Base-by-base conservation (phyloP, 2,329 filamentous ascomycete genomes). In the Leptodontidium sp. region DNA sequence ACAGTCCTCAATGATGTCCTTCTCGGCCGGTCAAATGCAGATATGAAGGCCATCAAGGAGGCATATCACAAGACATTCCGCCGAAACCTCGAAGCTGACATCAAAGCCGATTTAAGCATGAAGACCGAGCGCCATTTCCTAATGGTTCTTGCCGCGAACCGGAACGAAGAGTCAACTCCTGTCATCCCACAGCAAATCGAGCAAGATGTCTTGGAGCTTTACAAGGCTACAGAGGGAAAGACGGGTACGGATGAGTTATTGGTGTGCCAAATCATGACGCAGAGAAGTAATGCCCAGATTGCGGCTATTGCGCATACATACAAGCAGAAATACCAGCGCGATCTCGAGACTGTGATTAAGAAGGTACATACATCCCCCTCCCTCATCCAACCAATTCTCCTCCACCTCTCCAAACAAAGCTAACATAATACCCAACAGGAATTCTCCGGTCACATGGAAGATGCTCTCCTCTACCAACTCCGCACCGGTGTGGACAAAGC, bases 381-480 rank as follows among this genome's bases (percentile, higher is more conserved):
- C n/a, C 21, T 21, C 21, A 21, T 21, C 21, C 21, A 21, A 21
- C 21, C 21, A 21, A 21, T 21, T 12, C 24, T 21, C 14, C 26
- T n/a, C 62, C 7, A 24, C 35, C 5, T 21, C 7, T 50, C 17
- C 77, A n/a, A 14, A 21, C n/a, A 57, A 15, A 61, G 40, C 38
- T 49, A 45, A 35, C 14, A 55, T 35, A 15, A 45, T 53, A 59
- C 55, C 49, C 45, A 68, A 9, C 69, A 90, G 82, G 90, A 96
- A 76, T 98, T 98, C 81, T 92, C 90, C 0, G 95, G 95, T 0
- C 95, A 98, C 78, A 98, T 98, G 94, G 85, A 94, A 78, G 88
- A 93, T 17, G 93, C 93, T 0, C 86, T 98, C 0, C 81, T 96
- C 32, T 90, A 89, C 78, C 93, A 97, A 79, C 83, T 98, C n/a